Conservation (phyloP, 2,329 filamentous ascomycete genomes). For the Alternaria arborescens region DNA sequence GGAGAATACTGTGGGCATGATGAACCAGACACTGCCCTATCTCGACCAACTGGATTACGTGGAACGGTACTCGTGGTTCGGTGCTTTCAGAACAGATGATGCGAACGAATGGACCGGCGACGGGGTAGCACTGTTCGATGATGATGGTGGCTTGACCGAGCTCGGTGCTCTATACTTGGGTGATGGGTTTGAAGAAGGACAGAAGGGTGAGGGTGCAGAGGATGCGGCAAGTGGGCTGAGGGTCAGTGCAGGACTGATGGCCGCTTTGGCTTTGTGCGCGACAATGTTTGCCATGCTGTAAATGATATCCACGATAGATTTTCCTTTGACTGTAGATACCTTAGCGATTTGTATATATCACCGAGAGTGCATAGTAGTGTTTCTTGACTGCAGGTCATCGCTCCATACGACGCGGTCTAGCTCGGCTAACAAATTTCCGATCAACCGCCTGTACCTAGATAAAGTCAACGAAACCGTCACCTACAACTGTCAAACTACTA, state of each 20-base stretch:
- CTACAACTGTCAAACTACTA: not conserved
- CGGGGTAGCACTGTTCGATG: conserved; percentile 45
- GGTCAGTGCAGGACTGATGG: conserved; percentile 22
- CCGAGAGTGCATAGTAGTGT: not conserved
- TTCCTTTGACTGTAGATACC: conserved; percentile 10
- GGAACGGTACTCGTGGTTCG: conserved; percentile 49
- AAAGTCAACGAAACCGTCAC: not conserved
- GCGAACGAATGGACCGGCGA: conserved; percentile 50
- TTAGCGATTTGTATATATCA: conserved; percentile 4
- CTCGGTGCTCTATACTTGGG: conserved; percentile 47
- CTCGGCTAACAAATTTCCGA: not conserved
- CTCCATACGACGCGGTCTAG: not conserved
- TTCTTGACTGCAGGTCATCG: not conserved
- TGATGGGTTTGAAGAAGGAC: conserved; percentile 38
- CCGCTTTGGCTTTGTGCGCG: conserved; percentile 7
- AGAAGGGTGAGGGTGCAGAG: conserved; percentile 42
- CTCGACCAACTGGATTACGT: conserved; percentile 68
- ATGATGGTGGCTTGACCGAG: conserved; percentile 42
- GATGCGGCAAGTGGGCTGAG: conserved; percentile 18
- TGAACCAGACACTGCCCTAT: conserved; percentile 72
- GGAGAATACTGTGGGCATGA: conserved; percentile 69
- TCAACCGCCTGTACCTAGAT: not conserved
- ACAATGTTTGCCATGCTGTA: conserved; percentile 10
- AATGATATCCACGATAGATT: not conserved
- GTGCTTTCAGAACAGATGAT: conserved; percentile 43